phyloP scores from a whole-genome alignment of 78 protist genomes.

The Tieghemostelium lacteum region DNA sequence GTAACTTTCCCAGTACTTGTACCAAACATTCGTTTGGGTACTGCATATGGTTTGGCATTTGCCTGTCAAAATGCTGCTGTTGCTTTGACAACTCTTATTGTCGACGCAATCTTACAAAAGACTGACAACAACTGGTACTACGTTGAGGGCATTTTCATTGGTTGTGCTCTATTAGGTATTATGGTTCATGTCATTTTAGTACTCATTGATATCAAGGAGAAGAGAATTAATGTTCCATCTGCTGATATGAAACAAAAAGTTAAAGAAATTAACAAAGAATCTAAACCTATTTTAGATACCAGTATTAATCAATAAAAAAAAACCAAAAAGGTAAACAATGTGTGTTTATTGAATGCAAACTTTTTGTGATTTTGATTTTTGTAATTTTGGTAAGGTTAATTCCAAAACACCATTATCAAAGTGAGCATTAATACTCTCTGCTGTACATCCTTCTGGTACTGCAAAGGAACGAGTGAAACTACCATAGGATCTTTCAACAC shows the following conservation, averaged over 20 bases:
- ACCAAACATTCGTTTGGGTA: slow-evolving; percentile 55
- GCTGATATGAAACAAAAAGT: slow-evolving; percentile 36
- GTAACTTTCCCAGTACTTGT: slow-evolving; percentile 56
- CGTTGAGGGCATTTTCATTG: not conserved
- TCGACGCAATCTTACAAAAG: slow-evolving; percentile 35
- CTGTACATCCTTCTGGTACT: slow-evolving; percentile 18
- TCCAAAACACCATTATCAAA: not conserved
- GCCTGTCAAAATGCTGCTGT: slow-evolving; percentile 76
- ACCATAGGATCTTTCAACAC: slow-evolving; percentile 40
- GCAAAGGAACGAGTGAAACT: slow-evolving; percentile 12
- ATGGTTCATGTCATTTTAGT: not conserved
- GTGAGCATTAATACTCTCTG: not conserved
- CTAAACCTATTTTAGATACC: not conserved
- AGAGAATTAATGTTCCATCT: slow-evolving; percentile 45
- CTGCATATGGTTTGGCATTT: slow-evolving; percentile 77
- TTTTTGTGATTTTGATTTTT: no score
- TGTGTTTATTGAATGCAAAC: no score
- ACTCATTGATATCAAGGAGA: slow-evolving; percentile 21
- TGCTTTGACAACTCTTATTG: slow-evolving; percentile 17
- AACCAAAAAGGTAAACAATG: no score
- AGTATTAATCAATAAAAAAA: slow-evolving; percentile 10
- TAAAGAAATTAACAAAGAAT: slow-evolving; percentile 2
- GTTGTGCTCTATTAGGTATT: slow-evolving; percentile 28
- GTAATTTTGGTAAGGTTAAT: not conserved
- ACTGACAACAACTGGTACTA: not conserved